A percentile compares a stretch with the other conserved stretches of the same genome.
phyloP scores from a whole-genome alignment of 208 protist species.

The Acanthamoeba culbertsoni region DNA sequence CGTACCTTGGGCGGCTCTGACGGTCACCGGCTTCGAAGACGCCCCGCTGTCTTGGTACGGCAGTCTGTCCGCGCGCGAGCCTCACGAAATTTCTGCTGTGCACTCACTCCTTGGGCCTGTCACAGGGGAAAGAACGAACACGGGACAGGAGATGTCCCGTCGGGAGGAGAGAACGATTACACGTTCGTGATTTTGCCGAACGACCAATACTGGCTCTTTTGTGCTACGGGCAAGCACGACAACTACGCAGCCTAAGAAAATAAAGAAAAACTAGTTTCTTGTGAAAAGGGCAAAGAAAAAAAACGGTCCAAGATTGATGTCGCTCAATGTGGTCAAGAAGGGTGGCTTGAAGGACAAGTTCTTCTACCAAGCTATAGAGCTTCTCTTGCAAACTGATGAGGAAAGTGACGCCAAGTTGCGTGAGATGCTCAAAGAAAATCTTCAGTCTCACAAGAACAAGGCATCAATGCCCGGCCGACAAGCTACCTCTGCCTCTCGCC shows the following conservation, averaged over 20 bases:
- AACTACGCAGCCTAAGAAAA: neutral
- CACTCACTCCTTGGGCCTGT: neutral
- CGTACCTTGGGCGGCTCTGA: neutral
- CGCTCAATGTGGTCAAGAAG: constrained; percentile 22
- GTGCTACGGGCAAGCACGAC: neutral
- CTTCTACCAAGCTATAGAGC: constrained; percentile 13
- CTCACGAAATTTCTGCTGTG: neutral
- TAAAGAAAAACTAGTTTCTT: neutral
- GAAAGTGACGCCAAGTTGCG: neutral
- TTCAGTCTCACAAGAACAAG: neutral
- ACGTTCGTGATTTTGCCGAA: constrained; percentile 44
- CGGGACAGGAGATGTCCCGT: neutral
- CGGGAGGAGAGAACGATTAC: constrained; percentile 55
- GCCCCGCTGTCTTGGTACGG: neutral
- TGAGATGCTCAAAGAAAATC: constrained; percentile 31
- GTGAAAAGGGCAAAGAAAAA: neutral
- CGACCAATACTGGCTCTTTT: constrained; percentile 33
- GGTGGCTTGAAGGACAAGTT: neutral
- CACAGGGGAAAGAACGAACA: constrained; percentile 44
- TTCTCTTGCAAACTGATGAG: neutral
- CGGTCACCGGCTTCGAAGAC: constrained; percentile 49
- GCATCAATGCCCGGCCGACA: neutral
- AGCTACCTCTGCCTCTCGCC: neutral
- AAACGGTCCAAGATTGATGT: neutral
- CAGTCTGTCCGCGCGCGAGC: neutral